Conservation (phyloP, 2,329 filamentous ascomycete genomes). For the Arthrinium phaeospermum region DNA sequence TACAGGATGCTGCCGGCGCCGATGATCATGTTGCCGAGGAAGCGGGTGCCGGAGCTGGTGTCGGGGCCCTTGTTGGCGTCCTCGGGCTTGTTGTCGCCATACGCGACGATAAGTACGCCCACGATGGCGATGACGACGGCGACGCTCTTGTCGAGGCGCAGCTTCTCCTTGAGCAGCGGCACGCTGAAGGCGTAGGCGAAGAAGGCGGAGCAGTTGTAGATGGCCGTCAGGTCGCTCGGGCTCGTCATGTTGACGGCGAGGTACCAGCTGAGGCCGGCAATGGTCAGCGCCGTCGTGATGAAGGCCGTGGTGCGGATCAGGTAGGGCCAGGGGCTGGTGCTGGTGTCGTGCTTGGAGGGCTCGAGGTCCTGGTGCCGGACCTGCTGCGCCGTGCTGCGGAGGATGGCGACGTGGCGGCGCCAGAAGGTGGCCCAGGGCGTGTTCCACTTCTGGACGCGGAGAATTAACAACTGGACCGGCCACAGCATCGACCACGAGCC, state of each 20-base stretch:
- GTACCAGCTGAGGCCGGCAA: slow-evolving; percentile 95
- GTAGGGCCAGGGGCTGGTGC: slow-evolving; percentile 63
- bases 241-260: slow-evolving; percentile 92
- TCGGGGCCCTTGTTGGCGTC: slow-evolving; percentile 57
- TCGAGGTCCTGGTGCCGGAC: slow-evolving; percentile 80
- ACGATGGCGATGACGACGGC: slow-evolving; percentile 86
- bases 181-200: slow-evolving; percentile 98
- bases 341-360: slow-evolving; percentile 53
- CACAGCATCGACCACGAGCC: slow-evolving; percentile 91
- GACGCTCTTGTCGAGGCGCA: slow-evolving; percentile 83
- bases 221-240: slow-evolving; percentile 91
- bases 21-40: slow-evolving; percentile 90
- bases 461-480: slow-evolving; percentile 80
- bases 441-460: slow-evolving; percentile 79
- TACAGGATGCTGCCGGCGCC: slow-evolving; percentile 90
- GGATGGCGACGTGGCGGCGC: slow-evolving; percentile 62
- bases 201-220: slow-evolving; percentile 99
- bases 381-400: slow-evolving; percentile 73
- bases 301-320: slow-evolving; percentile 80
- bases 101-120: slow-evolving; percentile 93
- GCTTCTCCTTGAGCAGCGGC: slow-evolving; percentile 82
- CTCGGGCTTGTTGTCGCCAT: slow-evolving; percentile 70
- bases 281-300: slow-evolving; percentile 83
- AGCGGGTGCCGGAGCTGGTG: slow-evolving; percentile 63
- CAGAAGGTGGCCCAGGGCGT: slow-evolving; percentile 86